These are phyloP conservation scores for Paratrimastix pyriformis DNA, from an alignment of 78 protist genomes.

Conservation along the genomic window DNA sequence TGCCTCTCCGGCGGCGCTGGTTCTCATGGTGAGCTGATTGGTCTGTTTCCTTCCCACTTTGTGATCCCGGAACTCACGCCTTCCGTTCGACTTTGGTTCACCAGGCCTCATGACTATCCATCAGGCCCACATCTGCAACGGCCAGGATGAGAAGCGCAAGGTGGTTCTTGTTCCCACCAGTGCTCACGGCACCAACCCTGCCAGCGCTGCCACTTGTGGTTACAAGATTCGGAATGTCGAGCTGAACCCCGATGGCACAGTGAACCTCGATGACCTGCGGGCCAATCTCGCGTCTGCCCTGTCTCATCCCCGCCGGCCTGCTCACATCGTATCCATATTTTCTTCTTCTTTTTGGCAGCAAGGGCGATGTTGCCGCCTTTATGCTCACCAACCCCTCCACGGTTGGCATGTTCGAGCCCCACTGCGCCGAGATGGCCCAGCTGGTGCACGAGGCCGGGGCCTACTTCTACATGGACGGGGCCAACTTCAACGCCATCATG, in stretches of 20 bases:
- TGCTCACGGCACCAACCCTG: slow-evolving; percentile 42
- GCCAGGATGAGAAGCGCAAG: neutral
- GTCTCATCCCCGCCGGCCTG: no score
- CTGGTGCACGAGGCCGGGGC: slow-evolving; percentile 23
- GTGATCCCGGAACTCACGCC: neutral
- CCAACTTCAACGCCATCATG: slow-evolving; percentile 27
- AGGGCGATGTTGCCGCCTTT: slow-evolving; percentile 5
- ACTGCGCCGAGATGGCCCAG: slow-evolving; percentile 6
- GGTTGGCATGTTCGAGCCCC: slow-evolving; percentile 23
- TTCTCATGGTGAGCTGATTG: slow-evolving; percentile 30
- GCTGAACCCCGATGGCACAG: slow-evolving; percentile 1
- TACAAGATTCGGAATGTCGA: neutral
- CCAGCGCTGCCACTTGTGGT: slow-evolving; percentile 12
- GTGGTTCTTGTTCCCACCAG: slow-evolving; percentile 2
- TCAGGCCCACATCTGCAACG: neutral
- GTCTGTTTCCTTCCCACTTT: neutral
- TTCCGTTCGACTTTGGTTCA: neutral
- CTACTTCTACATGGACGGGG: slow-evolving; percentile 40
- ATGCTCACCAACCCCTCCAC: slow-evolving; percentile 38
- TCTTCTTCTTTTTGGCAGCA: no score
- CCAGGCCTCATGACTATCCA: slow-evolving; percentile 9
- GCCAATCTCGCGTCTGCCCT: neutral
- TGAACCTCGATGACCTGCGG: slow-evolving; percentile 15
- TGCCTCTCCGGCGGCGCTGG: slow-evolving; percentile 28
- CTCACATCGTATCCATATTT: no score